These are phyloP conservation scores for Talinum fruticosum DNA, from an alignment of 148 eudicot genomes.

Conservation along the genomic window DNA sequence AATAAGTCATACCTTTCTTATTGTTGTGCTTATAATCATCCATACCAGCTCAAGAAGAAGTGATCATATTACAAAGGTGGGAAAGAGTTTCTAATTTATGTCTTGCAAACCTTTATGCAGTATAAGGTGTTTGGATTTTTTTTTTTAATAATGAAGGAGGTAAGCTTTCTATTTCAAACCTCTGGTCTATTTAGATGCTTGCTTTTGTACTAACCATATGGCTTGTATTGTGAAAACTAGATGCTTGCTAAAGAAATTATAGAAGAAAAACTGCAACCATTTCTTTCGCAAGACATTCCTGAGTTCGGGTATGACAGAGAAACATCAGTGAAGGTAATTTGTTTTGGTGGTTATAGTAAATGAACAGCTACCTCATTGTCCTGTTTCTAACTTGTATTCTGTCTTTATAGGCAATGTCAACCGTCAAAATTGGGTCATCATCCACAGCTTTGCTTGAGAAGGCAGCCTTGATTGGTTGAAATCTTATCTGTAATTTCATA, in stretches of 20 bases:
- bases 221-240: slow-evolving; percentile 32
- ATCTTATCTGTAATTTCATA: slow-evolving; percentile 9
- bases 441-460: slow-evolving; percentile 74
- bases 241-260: slow-evolving; percentile 88
- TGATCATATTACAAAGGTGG: neutral
- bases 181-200: neutral
- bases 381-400: slow-evolving; percentile 1
- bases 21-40: too few relatives aligned
- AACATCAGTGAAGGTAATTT: slow-evolving; percentile 52
- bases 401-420: slow-evolving; percentile 61
- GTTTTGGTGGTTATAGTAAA: slow-evolving; percentile 18
- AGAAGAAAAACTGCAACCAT: slow-evolving; percentile 70
- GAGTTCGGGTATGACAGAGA: slow-evolving; percentile 60
- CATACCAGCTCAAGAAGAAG: neutral
- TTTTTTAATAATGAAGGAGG: neutral
- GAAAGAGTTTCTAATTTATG: neutral
- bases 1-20: too few relatives aligned
- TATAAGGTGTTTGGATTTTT: neutral
- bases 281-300: slow-evolving; percentile 52
- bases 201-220: slow-evolving; percentile 13
- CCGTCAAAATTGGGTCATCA: slow-evolving; percentile 64
- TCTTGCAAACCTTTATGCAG: neutral
- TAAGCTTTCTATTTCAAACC: slow-evolving; percentile 1
- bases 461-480: slow-evolving; percentile 77
- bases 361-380: slow-evolving; percentile 13